A percentile compares a stretch with the other conserved stretches of the same genome.
Conservation (phyloP, 805 yeast species). For the Cephaloascus albidus region DNA sequence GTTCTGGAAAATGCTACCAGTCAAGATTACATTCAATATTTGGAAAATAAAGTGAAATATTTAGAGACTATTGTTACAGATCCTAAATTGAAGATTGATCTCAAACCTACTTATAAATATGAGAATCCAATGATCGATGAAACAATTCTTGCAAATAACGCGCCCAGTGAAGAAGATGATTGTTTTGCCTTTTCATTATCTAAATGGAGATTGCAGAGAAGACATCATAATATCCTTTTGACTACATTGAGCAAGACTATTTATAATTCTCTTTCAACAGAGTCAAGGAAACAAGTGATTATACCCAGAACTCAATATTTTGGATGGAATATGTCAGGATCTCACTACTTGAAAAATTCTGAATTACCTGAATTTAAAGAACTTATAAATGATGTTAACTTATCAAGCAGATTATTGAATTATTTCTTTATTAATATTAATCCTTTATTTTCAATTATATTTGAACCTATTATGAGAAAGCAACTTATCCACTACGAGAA, state of each 20-base stretch:
- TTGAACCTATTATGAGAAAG: conserved; percentile 42
- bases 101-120: too few species aligned
- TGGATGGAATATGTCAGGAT: conserved; percentile 62
- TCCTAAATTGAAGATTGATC: conserved; percentile 4
- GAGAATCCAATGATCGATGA: neutral
- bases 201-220: conserved; percentile 38
- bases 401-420: conserved; percentile 16
- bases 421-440: conserved; percentile 41
- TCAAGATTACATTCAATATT: conserved; percentile 16
- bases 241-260: conserved; percentile 25
- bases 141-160: conserved; percentile 1
- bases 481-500: conserved; percentile 28
- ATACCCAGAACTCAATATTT: conserved; percentile 52
- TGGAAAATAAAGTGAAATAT: conserved; percentile 31
- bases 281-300: conserved; percentile 20
- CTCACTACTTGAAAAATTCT: conserved; percentile 32
- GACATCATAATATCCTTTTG: conserved; percentile 35
- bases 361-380: conserved; percentile 15
- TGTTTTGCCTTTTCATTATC: conserved; percentile 18
- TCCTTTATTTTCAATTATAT: conserved; percentile 42
- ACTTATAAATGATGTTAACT: conserved; percentile 9
- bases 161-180: conserved; percentile 5
- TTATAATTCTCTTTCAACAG: conserved; percentile 20
- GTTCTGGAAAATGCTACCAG: neutral
- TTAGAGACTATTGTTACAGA: conserved; percentile 19